Conservation (phyloP, 257 asterid genomes). For the Cordia subcordata region DNA sequence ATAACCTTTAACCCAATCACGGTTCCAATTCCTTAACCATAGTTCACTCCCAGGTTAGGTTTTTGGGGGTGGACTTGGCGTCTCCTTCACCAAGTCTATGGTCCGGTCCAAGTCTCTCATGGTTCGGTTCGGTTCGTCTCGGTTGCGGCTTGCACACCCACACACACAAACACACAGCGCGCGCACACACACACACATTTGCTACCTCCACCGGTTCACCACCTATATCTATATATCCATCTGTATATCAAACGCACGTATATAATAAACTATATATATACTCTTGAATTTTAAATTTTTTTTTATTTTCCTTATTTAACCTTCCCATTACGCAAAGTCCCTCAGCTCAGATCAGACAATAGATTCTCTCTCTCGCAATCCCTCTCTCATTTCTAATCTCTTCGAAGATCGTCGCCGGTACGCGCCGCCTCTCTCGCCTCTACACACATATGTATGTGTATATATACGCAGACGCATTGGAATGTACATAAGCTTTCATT, state of each 20-base stretch:
- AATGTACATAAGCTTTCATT: slow-evolving; percentile 5
- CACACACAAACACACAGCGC: neutral
- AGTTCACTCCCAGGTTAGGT: neutral
- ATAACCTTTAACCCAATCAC: neutral
- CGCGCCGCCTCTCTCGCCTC: slow-evolving; percentile 1
- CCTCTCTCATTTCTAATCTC: neutral
- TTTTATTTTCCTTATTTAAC: neutral
- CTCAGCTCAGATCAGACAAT: slow-evolving; percentile 14
- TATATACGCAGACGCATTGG: neutral
- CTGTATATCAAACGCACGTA: no score
- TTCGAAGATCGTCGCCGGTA: neutral
- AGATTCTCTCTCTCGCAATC: neutral
- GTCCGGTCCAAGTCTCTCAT: neutral
- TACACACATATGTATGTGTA: neutral
- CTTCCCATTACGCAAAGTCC: neutral
- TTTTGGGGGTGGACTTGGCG: neutral
- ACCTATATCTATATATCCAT: no score
- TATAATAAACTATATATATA: no score
- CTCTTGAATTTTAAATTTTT: no score
- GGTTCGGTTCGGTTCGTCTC: neutral
- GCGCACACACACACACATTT: neutral
- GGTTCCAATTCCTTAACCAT: neutral
- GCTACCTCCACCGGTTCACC: no score
- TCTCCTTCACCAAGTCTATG: neutral
- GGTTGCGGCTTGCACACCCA: neutral